phyloP scores from a whole-genome alignment of 2,329 filamentous ascomycete genomes.

The Alternaria hordeiaustralica region DNA sequence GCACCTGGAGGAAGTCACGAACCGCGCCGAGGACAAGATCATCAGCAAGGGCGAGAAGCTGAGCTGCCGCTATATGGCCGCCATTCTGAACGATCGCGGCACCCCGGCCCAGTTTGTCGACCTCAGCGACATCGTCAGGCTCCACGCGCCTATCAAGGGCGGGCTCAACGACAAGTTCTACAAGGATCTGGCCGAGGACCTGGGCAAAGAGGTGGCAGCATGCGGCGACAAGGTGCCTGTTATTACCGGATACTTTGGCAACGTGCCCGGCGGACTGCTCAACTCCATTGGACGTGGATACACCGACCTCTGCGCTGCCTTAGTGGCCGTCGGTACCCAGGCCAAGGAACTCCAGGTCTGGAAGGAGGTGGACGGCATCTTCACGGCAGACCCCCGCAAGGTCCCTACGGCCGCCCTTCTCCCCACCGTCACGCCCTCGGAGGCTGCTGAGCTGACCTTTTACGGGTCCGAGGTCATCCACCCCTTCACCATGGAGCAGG shows the following conservation, averaged over 20 bases:
- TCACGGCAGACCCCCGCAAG: conserved; percentile 84
- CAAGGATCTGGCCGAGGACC: conserved; percentile 48
- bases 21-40: conserved; percentile 69
- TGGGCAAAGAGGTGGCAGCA: conserved; percentile 52
- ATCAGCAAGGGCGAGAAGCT: conserved; percentile 96
- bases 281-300: conserved; percentile 94
- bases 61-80: conserved; percentile 89
- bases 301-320: conserved; percentile 91
- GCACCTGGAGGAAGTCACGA: conserved; percentile 59
- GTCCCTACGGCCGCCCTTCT: conserved; percentile 93
- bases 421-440: conserved; percentile 85
- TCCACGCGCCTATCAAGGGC: conserved; percentile 51
- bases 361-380: conserved; percentile 99
- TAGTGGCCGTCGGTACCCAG: conserved; percentile 86
- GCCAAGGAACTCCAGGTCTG: conserved; percentile 94
- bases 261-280: conserved; percentile 87
- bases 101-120: conserved; percentile 91
- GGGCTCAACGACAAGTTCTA: conserved; percentile 56
- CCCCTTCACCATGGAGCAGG: conserved; percentile 97
- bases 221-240: conserved; percentile 56
- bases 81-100: conserved; percentile 78
- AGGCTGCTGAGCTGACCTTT: conserved; percentile 90
- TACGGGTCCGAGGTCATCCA: conserved; percentile 89
- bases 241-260: conserved; percentile 90
- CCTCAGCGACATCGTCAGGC: conserved; percentile 80